Base-by-base conservation (phyloP, 225 moss, liverwort and hornwort species). In the Rhytidiadelphus loreus region DNA sequence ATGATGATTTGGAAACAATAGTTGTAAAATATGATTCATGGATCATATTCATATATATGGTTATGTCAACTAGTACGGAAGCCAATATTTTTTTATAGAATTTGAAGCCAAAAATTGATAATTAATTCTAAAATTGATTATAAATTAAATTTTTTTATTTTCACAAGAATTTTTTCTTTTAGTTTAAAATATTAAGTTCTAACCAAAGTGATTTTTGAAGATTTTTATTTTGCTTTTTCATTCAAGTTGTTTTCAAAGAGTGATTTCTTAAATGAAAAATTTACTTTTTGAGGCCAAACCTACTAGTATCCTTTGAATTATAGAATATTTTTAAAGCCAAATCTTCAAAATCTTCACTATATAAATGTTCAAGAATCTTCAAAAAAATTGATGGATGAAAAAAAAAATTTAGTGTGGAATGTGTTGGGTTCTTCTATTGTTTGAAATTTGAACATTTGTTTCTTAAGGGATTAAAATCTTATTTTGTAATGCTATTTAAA, bases 181-280 rank as follows among this genome's bases (percentile, higher is more conserved):
- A 24, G 10, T 30, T 48, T 7, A 7, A 43, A 74, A 32, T 30
- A 4, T 4, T 32, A 2, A 19, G 0, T 33, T 48, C 3, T 48
- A 50, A 50, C 5, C 0, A 21, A 13, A 50, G 8, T 21, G 21
- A 7, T 32, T 33, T 70, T 43, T 26, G 15, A 43, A 8, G 25
- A 16, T 15, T 43, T 69, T 20, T 32, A 18, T 10, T 28, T 71
- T 11, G 4, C 0, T 29, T 48, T 74, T 48, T 19, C 4, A 12
- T 32, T 75, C 13, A 33, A 76, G 5, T 22, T 1, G 1, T 13
- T 76, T 33, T 52, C 0, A 0, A 8, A 76, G 3, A 3, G 0
- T 22, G 2, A 6, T 5, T 23, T 24, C 50, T 6, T 37, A 1
- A 4, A 48, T 12, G 19, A 30, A 48, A 50, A 35, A 14, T 8